Evolutionary conservation across 345 rosid genomes (phyloP).

Genomic region (Excoecaria agallocha): DNA sequence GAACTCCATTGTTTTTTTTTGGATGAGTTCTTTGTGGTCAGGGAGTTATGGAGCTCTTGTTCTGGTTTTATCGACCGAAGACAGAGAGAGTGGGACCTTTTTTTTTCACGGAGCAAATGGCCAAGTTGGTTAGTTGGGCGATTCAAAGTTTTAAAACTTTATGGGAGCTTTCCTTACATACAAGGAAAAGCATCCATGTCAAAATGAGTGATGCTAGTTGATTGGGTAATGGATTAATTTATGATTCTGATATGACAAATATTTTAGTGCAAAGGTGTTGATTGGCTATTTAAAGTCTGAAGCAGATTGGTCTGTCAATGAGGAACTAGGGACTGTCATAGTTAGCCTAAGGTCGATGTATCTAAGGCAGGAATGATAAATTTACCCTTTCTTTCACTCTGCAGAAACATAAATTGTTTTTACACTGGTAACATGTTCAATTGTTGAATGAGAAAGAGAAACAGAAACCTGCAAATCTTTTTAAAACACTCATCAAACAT

Average conservation of each 20-base stretch:
- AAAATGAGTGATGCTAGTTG: constrained; percentile 1
- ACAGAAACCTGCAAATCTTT: no score
- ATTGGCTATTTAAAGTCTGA: background rate
- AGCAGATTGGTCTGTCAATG: no score
- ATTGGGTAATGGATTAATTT: background rate
- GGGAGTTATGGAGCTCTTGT: background rate
- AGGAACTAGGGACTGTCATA: no score
- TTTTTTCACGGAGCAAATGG: constrained; percentile 9
- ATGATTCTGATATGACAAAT: background rate
- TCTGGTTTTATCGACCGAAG: background rate
- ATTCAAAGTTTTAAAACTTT: background rate
- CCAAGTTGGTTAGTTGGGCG: constrained; percentile 3
- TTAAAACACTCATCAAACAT: no score
- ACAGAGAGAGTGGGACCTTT: background rate
- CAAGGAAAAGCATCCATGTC: background rate
- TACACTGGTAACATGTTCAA: no score
- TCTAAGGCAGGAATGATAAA: no score
- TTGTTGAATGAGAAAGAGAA: no score
- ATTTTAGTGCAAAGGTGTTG: background rate
- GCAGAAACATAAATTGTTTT: no score
- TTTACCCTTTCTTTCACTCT: no score
- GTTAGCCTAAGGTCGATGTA: no score
- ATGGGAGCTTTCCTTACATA: background rate
- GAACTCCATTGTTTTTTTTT: constrained; percentile 42
- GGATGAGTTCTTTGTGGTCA: background rate